phyloP scores from a whole-genome alignment of 192 early-diverging fungal genomes.

The Entomortierella lignicola region DNA sequence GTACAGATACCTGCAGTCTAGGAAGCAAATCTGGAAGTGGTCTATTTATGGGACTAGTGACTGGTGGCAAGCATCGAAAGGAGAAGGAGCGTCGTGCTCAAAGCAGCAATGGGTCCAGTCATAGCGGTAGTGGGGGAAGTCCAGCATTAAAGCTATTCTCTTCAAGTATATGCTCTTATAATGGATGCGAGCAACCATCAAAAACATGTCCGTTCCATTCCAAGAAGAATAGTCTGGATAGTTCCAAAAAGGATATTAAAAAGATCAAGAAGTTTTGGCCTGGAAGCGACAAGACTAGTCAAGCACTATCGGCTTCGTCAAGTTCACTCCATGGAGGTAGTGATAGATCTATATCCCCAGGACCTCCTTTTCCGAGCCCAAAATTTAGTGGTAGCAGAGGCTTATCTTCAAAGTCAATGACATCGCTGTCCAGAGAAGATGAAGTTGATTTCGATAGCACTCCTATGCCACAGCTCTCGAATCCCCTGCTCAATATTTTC shows the following conservation, averaged over 20 bases:
- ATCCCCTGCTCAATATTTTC: neutral
- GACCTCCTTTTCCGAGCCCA: neutral
- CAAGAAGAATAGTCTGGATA: slow-evolving; percentile 17
- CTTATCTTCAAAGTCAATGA: slow-evolving; percentile 45
- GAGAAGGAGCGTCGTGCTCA: slow-evolving; percentile 25
- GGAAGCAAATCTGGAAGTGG: neutral
- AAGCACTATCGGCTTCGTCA: slow-evolving; percentile 2
- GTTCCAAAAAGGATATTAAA: slow-evolving; percentile 3
- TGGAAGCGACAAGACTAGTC: slow-evolving; percentile 16
- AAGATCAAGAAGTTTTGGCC: slow-evolving; percentile 18
- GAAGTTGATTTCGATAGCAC: slow-evolving; percentile 9
- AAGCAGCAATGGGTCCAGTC: slow-evolving; percentile 26
- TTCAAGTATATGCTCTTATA: slow-evolving; percentile 21
- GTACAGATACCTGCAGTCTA: slow-evolving; percentile 1
- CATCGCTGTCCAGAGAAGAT: slow-evolving; percentile 20
- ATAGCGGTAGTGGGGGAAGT: slow-evolving; percentile 18
- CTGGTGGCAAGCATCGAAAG: slow-evolving; percentile 26
- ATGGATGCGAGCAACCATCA: slow-evolving; percentile 35
- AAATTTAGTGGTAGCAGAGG: too few relatives aligned
- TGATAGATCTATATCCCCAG: slow-evolving; percentile 5
- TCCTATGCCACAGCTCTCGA: slow-evolving; percentile 4
- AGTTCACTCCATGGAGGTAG: slow-evolving; percentile 2
- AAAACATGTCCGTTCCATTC: slow-evolving; percentile 35
- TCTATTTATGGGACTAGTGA: slow-evolving; percentile 27
- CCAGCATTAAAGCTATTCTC: slow-evolving; percentile 31